phyloP scores from a whole-genome alignment of 2,329 filamentous ascomycete species.

The Cercospora sojina region DNA sequence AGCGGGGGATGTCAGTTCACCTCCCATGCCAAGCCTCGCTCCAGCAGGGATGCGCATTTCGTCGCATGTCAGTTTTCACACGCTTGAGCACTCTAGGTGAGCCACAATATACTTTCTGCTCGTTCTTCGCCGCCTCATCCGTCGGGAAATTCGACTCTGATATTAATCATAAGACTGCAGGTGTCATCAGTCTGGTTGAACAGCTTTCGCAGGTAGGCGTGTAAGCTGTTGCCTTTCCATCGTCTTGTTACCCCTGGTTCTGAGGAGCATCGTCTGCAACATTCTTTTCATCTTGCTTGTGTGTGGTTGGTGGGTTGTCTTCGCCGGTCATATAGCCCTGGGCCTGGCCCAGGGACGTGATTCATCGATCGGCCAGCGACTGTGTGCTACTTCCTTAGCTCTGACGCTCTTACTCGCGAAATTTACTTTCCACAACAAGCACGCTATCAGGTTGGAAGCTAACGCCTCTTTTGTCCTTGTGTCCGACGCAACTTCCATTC shows the following conservation, averaged over 20 bases:
- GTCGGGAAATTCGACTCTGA: background rate
- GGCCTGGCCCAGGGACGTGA: background rate
- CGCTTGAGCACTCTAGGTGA: background rate
- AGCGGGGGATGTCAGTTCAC: background rate
- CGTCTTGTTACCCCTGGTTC: background rate
- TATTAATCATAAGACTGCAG: background rate
- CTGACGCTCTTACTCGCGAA: background rate
- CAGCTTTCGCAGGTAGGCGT: background rate
- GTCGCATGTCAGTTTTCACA: background rate
- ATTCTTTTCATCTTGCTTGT: background rate
- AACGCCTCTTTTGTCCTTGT: background rate
- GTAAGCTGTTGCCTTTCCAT: background rate
- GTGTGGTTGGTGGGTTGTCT: background rate
- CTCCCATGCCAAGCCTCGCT: background rate
- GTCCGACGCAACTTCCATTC: background rate
- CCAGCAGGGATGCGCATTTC: background rate
- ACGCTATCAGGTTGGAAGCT: background rate
- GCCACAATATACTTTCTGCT: background rate
- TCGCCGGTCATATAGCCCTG: background rate
- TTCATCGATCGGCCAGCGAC: background rate
- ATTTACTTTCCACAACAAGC: background rate
- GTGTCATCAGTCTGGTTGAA: background rate
- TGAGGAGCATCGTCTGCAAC: background rate
- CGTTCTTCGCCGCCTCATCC: background rate
- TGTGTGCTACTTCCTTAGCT: background rate